phyloP scores from a whole-genome alignment of 345 rosid genomes.

The Salix arbutifolia region DNA sequence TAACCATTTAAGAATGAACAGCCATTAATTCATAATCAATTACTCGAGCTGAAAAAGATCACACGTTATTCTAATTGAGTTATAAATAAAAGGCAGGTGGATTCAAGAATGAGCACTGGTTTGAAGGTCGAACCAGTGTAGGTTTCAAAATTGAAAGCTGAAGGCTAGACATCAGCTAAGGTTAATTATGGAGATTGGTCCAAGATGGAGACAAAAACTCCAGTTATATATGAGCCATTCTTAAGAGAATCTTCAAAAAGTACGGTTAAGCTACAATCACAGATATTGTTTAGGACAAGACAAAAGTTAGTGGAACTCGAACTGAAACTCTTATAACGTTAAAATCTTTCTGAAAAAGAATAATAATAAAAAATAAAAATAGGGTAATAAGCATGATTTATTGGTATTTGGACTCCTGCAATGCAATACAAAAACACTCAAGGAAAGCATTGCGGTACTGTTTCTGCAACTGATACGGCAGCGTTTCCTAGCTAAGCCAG shows the following conservation, averaged over 20 bases:
- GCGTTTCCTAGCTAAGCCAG: not conserved
- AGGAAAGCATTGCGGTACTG: too few relatives aligned
- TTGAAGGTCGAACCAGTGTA: not conserved
- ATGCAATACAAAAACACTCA: too few relatives aligned
- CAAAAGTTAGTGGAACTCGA: too few relatives aligned
- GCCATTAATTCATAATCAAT: not conserved
- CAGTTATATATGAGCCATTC: conserved; percentile 1
- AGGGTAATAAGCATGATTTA: too few relatives aligned
- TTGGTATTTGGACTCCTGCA: too few relatives aligned
- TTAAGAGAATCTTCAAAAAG: conserved; percentile 16
- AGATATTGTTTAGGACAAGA: too few relatives aligned
- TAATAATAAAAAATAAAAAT: too few relatives aligned
- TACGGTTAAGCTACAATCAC: too few relatives aligned
- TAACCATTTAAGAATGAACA: not conserved
- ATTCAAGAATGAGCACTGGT: not conserved
- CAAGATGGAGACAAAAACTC: not conserved
- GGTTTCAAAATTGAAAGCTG: not conserved
- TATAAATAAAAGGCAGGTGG: not conserved
- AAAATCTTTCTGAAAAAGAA: too few relatives aligned
- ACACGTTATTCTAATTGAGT: not conserved
- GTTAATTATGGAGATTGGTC: too few relatives aligned
- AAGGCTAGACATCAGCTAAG: not conserved
- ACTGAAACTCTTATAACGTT: too few relatives aligned
- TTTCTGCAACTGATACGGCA: too few relatives aligned
- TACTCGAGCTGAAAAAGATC: not conserved